Base-by-base conservation (phyloP, 164 flowering plant genomes). In the Piper betle region DNA sequence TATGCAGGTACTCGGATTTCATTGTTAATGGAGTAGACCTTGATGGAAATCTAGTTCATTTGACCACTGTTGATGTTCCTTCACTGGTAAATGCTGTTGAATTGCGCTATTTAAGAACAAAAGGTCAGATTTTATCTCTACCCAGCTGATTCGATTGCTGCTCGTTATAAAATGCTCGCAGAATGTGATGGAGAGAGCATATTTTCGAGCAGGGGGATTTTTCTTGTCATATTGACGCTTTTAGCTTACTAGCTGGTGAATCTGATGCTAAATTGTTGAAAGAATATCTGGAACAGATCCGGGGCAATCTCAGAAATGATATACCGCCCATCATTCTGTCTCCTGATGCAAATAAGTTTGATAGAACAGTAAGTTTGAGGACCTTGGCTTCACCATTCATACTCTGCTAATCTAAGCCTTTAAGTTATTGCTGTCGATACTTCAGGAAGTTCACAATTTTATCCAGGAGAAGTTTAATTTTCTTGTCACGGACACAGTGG, bases 1-100 rank as follows among this genome's bases (percentile, higher is more conserved):
- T 61, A 37, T 61, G 38, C 43, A 88, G 96, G 78, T 90, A 93
- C 66, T 72, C 94, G 17, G 99, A 93, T 79, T 93, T 90, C 63
- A 90, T 93, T 15, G 99, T 93, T 1, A 88, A 93, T 66, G 99
- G 88, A 77, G 96, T 93, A 15, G 97, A 82, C 75, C 65, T 54
- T 18, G 91, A 88, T 64, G 96, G 95, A 46, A 85, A 86, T 63
- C 87, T 90, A 64, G 92, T 82, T 68, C 94, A 78, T 66, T 71
- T 93, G 69, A 86, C 84, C 40, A 75, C 77, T 52, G 71, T 90
- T 59, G 88, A 81, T 67, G 81, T 81, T 15, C 96, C 97, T 59
- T 71, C 74, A 0, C 88, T 85, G 87, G 96, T 87, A 75, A 53
- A 54, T 4, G 53, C n/a, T 38, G 4, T 20, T n/a, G 52, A 19